Conservation (phyloP, 208 protist genomes). For the Leptomonas pyrrhocoris region DNA sequence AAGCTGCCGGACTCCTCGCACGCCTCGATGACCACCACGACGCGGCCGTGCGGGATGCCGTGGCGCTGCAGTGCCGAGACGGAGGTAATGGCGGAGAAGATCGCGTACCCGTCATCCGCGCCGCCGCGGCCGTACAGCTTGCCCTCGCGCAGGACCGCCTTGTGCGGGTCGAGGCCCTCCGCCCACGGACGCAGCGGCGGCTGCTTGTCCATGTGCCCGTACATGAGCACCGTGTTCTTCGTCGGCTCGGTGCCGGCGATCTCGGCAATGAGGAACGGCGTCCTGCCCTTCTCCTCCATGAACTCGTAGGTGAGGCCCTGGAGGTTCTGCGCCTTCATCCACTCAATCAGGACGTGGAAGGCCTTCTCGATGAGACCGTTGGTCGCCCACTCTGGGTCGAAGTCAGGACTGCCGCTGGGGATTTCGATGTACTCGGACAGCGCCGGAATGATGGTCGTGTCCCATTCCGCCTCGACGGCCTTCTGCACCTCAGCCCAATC, state of each 20-base stretch:
- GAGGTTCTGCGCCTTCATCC: constrained; percentile 84
- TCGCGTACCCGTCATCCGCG: constrained; percentile 92
- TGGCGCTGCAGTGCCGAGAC: constrained; percentile 83
- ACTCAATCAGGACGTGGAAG: constrained; percentile 87
- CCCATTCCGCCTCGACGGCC: constrained; percentile 80
- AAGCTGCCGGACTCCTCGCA: constrained; percentile 90
- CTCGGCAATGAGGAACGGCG: constrained; percentile 89
- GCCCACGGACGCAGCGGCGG: constrained; percentile 93
- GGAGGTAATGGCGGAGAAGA: constrained; percentile 81
- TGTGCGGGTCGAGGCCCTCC: constrained; percentile 89
- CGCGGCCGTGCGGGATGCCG: constrained; percentile 76
- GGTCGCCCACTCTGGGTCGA: constrained; percentile 83
- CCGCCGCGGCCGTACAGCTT: constrained; percentile 93
- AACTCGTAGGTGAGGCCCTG: constrained; percentile 80
- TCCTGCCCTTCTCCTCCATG: constrained; percentile 72
- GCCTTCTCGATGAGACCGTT: constrained; percentile 92
- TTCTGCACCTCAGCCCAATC: constrained; percentile 62
- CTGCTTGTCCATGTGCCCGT: constrained; percentile 98
- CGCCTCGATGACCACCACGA: constrained; percentile 90
- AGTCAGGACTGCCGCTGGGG: constrained; percentile 94
- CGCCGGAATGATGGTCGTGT: constrained; percentile 82
- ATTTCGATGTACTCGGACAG: constrained; percentile 92
- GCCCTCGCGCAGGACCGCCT: constrained; percentile 78
- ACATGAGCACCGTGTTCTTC: constrained; percentile 89
- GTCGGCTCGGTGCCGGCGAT: constrained; percentile 68